Evolutionary conservation across 148 eudicot species (phyloP).

Genomic region (Heliamphora exappendiculata): DNA sequence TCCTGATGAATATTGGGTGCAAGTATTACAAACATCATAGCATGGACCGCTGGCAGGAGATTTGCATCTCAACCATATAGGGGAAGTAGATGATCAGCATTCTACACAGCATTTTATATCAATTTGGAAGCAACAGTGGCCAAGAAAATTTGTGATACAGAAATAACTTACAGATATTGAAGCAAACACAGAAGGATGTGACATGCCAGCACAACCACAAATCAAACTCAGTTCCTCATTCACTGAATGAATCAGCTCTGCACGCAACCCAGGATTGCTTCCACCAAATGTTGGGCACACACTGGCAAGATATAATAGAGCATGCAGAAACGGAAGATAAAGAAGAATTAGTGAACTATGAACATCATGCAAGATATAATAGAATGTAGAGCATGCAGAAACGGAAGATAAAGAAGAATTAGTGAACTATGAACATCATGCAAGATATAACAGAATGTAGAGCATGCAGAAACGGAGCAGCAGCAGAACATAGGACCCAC

Average conservation of each 20-base stretch:
- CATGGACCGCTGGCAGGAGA: no score
- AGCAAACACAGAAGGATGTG: conserved; percentile 75
- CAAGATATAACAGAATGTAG: not conserved
- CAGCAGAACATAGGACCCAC: not conserved
- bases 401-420: not conserved
- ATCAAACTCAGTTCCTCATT: conserved; percentile 71
- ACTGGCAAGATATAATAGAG: conserved; percentile 41
- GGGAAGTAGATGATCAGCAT: not conserved
- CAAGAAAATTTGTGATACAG: not conserved
- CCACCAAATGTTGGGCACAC: conserved; percentile 86
- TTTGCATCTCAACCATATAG: not conserved
- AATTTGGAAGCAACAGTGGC: not conserved
- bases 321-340: not conserved
- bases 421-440: not conserved
- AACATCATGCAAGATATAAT: not conserved
- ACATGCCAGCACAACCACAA: conserved; percentile 60
- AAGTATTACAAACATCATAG: not conserved
- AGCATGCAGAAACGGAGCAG: not conserved
- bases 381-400: not conserved
- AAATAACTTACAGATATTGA: conserved; percentile 60
- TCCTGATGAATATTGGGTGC: not conserved
- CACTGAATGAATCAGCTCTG: conserved; percentile 73
- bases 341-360: not conserved
- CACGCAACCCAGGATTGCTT: conserved; percentile 66
- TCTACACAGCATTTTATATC: not conserved